Base-by-base conservation (phyloP, 169 alveolate genomes). In the Perkinsus marinus region DNA sequence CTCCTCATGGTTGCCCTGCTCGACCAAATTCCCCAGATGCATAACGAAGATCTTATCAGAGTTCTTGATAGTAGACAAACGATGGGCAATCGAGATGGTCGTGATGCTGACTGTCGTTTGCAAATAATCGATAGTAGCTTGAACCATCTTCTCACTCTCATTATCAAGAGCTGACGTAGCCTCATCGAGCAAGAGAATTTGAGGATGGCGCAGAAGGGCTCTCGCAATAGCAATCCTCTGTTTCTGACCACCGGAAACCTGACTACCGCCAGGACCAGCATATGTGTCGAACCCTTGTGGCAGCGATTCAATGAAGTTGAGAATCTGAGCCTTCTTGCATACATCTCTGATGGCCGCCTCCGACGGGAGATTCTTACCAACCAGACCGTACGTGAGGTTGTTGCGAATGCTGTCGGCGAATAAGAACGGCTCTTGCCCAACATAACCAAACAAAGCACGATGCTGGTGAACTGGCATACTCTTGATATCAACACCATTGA, bases 161-260 rank as follows among this genome's bases (percentile, higher is more conserved):
- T 93, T 89, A 93, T 97, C 98, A 41, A 97, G 91, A 39, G 98
- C 98, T 39, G 96, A 94, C 37, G 98, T 96, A 0, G 99, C 99
- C 92, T 97, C 99, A 94, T 97, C 98, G 79, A 97, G 92, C 79
- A 97, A 93, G 41, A 97, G 93, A 26, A 96, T 94, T 30, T 94
- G 91, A 10, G 96, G 95, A 57, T 95, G 93, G 46, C 95, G 90
- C 89, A 94, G 69, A 36, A 95, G 93, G 36, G 97, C 97, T 89
- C 97, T 92, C 36, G 98, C 98, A 90, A 96, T 94, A 34, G 97
- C 96, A 17, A 96, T 93, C 91, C 97, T 92, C 90, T 96, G 98
- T 91, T 95, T 95, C 93, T 96, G 98, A 0, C 98, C 98, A 10
- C 98, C 98, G 39, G 96, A 94, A 39, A 96, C 92, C 39, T 91